A percentile compares a stretch with the other conserved stretches of the same genome.
Conservation (phyloP, 805 yeast genomes). For the Kuraishia borneana region DNA sequence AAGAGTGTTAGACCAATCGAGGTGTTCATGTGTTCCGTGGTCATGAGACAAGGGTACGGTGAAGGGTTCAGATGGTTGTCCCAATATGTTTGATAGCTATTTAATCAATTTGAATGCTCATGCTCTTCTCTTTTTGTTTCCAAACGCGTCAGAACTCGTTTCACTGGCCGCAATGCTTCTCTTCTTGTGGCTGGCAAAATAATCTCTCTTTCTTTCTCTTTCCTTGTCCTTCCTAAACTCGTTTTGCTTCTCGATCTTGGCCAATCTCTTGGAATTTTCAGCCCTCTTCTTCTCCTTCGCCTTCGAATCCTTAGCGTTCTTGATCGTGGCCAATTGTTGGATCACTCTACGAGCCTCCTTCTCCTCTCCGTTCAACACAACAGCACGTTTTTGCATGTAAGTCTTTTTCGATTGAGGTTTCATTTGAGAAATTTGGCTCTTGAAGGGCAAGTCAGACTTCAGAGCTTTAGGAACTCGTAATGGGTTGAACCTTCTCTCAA, state of each 20-base stretch:
- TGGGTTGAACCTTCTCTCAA: constrained; percentile 77
- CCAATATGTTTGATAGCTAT: constrained; percentile 60
- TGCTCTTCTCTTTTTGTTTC: constrained; percentile 9
- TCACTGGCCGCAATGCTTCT: constrained; percentile 28
- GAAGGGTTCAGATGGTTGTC: constrained; percentile 98
- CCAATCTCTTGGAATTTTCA: constrained; percentile 63
- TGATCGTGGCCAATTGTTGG: constrained; percentile 76
- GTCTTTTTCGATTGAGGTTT: constrained; percentile 78
- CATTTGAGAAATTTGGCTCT: constrained; percentile 82
- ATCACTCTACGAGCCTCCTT: constrained; percentile 85
- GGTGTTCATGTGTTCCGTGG: constrained; percentile 95
- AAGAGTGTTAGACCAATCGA: constrained; percentile 84
- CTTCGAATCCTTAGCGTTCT: constrained; percentile 78
- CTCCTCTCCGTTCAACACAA: constrained; percentile 84
- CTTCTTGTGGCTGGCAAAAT: constrained; percentile 63
- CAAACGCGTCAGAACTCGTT: constrained; percentile 14
- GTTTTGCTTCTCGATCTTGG: constrained; percentile 65
- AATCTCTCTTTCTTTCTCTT: constrained; percentile 79
- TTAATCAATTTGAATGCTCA: constrained; percentile 1
- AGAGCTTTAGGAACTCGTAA: constrained; percentile 75
- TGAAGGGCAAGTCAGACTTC: constrained; percentile 75
- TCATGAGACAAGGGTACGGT: constrained; percentile 97
- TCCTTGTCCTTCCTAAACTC: constrained; percentile 65
- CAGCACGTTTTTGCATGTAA: constrained; percentile 85
- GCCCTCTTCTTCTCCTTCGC: constrained; percentile 62